Percentiles rank a stretch among this genome's conserved stretches.
Evolutionary conservation across 306 rosid genomes (phyloP).

Genomic region (Dryas drummondii): DNA sequence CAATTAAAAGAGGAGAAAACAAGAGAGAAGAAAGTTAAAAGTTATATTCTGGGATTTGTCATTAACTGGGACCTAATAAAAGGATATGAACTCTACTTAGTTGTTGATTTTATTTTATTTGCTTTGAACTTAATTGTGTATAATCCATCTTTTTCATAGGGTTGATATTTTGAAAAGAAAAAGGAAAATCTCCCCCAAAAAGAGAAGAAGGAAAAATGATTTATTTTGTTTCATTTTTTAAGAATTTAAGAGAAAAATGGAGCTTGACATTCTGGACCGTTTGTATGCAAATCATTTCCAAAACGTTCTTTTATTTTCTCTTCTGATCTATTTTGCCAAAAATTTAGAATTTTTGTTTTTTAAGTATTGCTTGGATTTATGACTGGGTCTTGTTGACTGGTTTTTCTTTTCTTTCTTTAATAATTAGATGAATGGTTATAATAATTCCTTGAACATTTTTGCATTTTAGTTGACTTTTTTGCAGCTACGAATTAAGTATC

Average conservation of each 20-base stretch:
- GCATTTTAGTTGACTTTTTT: not conserved
- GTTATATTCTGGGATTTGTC: not conserved
- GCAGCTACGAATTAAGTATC: conserved; percentile 1
- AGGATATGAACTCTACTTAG: not conserved
- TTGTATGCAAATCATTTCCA: not conserved
- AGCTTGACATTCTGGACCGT: not conserved
- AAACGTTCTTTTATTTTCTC: not conserved
- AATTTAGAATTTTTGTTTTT: not conserved
- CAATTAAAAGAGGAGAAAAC: not conserved
- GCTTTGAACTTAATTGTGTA: not conserved
- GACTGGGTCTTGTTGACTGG: not conserved
- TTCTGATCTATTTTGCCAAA: not conserved
- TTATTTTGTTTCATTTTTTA: not conserved
- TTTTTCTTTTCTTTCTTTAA: not conserved
- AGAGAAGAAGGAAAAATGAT: too few relatives aligned
- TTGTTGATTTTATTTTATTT: not conserved
- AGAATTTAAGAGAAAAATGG: not conserved
- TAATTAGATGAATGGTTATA: not conserved
- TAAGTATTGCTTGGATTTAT: not conserved
- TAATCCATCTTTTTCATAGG: not conserved
- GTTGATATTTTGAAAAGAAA: not conserved
- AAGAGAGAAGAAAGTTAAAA: not conserved
- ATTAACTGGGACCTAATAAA: not conserved
- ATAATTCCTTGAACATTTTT: not conserved
- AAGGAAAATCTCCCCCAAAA: not conserved